These are phyloP conservation scores for Datura wrightii DNA, from an alignment of 257 asterid genomes.

Conservation along the genomic window DNA sequence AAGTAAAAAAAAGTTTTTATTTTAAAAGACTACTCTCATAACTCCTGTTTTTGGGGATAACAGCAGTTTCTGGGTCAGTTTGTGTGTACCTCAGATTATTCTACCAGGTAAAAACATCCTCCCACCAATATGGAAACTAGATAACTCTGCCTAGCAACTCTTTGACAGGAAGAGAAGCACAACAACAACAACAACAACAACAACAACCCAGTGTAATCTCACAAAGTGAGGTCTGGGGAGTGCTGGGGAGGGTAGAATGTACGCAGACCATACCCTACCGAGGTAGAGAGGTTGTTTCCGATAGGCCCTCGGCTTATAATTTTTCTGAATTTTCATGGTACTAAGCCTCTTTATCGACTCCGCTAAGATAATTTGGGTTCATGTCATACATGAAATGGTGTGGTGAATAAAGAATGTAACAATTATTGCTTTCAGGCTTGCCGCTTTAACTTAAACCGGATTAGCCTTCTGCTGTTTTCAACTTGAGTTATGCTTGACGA, in stretches of 20 bases:
- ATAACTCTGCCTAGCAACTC: neutral
- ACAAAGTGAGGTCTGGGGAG: too few species aligned
- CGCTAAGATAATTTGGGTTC: neutral
- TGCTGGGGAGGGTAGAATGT: too few species aligned
- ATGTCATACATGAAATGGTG: neutral
- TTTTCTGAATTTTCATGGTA: constrained; percentile 20
- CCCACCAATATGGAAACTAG: neutral
- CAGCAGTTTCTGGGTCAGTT: neutral
- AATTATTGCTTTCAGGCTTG: constrained; percentile 1
- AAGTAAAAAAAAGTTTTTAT: neutral
- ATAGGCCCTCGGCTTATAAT: too few species aligned
- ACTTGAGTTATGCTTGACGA: constrained; percentile 27
- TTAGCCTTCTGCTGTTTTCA: constrained; percentile 18
- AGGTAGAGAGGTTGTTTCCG: too few species aligned
- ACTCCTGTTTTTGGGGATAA: neutral
- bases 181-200: too few species aligned
- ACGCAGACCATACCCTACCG: too few species aligned
- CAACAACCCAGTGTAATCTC: too few species aligned
- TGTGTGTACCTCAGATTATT: neutral
- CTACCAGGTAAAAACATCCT: neutral
- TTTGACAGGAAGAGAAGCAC: neutral
- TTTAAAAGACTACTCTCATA: neutral
- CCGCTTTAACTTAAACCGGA: neutral
- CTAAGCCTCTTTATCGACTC: neutral
- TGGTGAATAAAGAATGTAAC: constrained; percentile 18